Conservation (phyloP, 257 asterid genomes). For the Solanum appendiculatum region DNA sequence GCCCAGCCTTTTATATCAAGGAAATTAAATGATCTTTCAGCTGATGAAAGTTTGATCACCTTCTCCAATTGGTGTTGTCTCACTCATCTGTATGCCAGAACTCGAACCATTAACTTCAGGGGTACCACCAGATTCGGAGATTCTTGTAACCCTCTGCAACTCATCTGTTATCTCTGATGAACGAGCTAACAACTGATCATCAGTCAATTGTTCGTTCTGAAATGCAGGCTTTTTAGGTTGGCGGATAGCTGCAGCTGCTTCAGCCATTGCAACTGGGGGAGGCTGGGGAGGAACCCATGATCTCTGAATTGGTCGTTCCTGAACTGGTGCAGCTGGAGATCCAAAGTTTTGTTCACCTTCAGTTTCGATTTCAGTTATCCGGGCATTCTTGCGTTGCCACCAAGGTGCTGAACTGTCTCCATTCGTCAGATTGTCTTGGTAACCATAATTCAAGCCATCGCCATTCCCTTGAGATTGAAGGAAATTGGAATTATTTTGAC, state of each 20-base stretch:
- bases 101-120: constrained; percentile 30
- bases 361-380: constrained; percentile 56
- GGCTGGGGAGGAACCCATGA: constrained; percentile 98
- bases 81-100: constrained; percentile 26
- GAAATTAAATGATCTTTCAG: neutral
- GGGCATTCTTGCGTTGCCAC: constrained; percentile 51
- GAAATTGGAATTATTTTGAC: constrained; percentile 40
- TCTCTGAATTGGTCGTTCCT: constrained; percentile 41
- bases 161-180: constrained; percentile 53
- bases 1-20: neutral
- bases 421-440: constrained; percentile 31
- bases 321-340: constrained; percentile 12
- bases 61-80: constrained; percentile 35
- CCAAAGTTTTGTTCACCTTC: constrained; percentile 33
- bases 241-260: constrained; percentile 92
- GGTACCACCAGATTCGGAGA: constrained; percentile 64
- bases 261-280: constrained; percentile 88
- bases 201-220: constrained; percentile 43
- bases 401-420: constrained; percentile 42
- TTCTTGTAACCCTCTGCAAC: constrained; percentile 54
- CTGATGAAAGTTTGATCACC: constrained; percentile 1
- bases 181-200: constrained; percentile 47
- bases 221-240: constrained; percentile 60
- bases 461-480: constrained; percentile 32
- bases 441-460: constrained; percentile 15